Conservation (phyloP, 768 basidiomycete genomes). For the Tulasnella sp. region DNA sequence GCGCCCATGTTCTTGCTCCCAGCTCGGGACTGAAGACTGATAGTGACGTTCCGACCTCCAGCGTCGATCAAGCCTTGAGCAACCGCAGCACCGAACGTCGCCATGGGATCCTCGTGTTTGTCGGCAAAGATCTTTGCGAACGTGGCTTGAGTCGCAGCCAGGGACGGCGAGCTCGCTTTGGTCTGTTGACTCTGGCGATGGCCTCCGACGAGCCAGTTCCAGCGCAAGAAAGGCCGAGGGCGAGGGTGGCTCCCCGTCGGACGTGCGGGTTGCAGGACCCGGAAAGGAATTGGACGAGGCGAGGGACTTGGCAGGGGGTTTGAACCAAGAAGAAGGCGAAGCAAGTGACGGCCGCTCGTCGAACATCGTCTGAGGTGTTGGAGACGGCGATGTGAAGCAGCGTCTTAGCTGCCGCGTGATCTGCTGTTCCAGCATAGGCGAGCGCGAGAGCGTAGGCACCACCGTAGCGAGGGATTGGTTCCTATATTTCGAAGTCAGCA, state of each 20-base stretch:
- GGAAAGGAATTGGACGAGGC: too few relatives aligned
- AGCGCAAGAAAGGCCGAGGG: too few relatives aligned
- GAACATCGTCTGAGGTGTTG: too few relatives aligned
- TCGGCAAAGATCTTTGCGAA: constrained; percentile 85
- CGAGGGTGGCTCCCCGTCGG: constrained; percentile 92
- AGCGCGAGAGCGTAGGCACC: too few relatives aligned
- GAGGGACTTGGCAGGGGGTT: constrained; percentile 88
- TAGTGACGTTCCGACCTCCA: constrained; percentile 91
- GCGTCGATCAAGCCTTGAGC: constrained; percentile 97
- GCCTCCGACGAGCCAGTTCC: constrained; percentile 97
- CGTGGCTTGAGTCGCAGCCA: constrained; percentile 72
- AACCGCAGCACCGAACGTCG: too few relatives aligned
- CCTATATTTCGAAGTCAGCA: too few relatives aligned
- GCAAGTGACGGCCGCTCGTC: too few relatives aligned
- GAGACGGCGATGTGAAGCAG: constrained; percentile 94
- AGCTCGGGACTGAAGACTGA: too few relatives aligned
- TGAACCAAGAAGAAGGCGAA: constrained; percentile 96
- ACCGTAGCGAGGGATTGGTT: constrained; percentile 96
- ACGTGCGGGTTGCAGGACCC: constrained; percentile 99
- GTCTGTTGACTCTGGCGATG: constrained; percentile 84
- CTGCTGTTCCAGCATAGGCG: constrained; percentile 92
- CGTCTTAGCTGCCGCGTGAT: constrained; percentile 85
- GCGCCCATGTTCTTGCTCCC: too few relatives aligned
- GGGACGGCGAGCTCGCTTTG: too few relatives aligned
- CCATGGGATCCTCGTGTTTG: constrained; percentile 97